phyloP scores from a whole-genome alignment of 2,329 filamentous ascomycete genomes.

The Dactylellina drechsleri region DNA sequence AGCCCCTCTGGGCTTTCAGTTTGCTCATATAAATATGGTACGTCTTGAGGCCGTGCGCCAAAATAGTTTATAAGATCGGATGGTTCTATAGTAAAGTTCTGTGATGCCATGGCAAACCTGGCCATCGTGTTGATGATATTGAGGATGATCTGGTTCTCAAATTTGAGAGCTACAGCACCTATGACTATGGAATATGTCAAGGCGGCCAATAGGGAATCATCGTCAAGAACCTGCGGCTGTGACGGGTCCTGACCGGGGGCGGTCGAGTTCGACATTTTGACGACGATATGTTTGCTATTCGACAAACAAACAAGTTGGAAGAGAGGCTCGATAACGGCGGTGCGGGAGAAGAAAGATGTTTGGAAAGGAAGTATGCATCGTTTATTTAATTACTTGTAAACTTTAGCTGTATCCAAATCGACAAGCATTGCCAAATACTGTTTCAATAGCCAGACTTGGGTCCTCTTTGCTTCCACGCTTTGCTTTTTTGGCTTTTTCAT shows the following conservation, averaged over 20 bases:
- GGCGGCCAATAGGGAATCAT: neutral
- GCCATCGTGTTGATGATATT: slow-evolving; percentile 3
- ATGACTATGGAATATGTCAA: neutral
- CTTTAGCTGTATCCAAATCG: slow-evolving; percentile 7
- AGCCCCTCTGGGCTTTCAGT: neutral
- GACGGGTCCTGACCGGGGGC: neutral
- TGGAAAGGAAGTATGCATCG: neutral
- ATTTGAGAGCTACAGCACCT: neutral
- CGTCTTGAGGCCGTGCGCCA: slow-evolving; percentile 17
- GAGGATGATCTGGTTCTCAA: neutral
- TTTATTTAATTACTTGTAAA: slow-evolving; percentile 10
- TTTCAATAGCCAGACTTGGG: neutral
- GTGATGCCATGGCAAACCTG: neutral
- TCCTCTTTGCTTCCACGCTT: neutral
- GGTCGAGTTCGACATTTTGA: neutral
- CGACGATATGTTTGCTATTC: neutral
- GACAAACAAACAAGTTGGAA: neutral
- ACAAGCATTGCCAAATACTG: slow-evolving; percentile 6
- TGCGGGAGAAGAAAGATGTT: neutral
- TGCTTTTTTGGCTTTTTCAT: neutral
- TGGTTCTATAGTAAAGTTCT: neutral
- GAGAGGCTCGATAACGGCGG: neutral
- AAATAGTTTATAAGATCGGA: slow-evolving; percentile 14
- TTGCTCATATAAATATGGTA: neutral
- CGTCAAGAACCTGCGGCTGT: neutral